Conservation (phyloP, 495 filamentous ascomycete species). For the Penicillium cosmopolitanum region DNA sequence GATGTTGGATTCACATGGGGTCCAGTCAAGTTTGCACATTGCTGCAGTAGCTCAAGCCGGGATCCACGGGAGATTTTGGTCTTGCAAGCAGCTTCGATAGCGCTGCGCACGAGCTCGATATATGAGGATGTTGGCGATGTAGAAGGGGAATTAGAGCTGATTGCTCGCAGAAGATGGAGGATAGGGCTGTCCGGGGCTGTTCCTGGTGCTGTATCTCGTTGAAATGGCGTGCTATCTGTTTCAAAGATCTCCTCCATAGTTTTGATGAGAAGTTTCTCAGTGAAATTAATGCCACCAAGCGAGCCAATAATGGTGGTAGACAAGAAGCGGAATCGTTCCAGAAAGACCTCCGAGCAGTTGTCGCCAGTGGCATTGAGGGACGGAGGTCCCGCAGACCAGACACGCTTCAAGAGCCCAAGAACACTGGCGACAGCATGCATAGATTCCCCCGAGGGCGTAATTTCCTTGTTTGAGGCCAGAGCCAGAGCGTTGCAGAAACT, state of each 20-base stretch:
- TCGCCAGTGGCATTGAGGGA: constrained; percentile 41
- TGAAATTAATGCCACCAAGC: constrained; percentile 75
- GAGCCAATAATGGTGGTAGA: constrained; percentile 63
- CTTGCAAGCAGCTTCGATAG: constrained; percentile 52
- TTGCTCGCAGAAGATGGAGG: constrained; percentile 44
- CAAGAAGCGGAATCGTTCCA: constrained; percentile 62
- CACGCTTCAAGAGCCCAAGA: constrained; percentile 63
- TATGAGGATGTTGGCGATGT: constrained; percentile 35
- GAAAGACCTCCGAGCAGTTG: constrained; percentile 48
- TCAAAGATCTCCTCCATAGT: constrained; percentile 47
- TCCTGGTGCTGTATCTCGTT: constrained; percentile 29
- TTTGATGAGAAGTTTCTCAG: constrained; percentile 66
- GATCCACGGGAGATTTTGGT: constrained; percentile 51
- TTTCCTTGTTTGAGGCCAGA: constrained; percentile 82
- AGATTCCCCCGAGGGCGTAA: constrained; percentile 83
- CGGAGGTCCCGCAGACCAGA: constrained; percentile 60
- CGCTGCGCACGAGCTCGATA: constrained; percentile 34
- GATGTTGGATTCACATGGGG: constrained; percentile 12
- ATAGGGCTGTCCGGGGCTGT: constrained; percentile 41
- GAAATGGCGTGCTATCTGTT: constrained; percentile 46
- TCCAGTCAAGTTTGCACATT: constrained; percentile 39
- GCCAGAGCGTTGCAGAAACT: constrained; percentile 69
- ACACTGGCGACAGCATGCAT: constrained; percentile 76
- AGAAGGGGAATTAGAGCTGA: constrained; percentile 27
- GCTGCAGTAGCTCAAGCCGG: constrained; percentile 49